Conservation (phyloP, 192 early-diverging fungal genomes). For the Backusella mclennaniae region DNA sequence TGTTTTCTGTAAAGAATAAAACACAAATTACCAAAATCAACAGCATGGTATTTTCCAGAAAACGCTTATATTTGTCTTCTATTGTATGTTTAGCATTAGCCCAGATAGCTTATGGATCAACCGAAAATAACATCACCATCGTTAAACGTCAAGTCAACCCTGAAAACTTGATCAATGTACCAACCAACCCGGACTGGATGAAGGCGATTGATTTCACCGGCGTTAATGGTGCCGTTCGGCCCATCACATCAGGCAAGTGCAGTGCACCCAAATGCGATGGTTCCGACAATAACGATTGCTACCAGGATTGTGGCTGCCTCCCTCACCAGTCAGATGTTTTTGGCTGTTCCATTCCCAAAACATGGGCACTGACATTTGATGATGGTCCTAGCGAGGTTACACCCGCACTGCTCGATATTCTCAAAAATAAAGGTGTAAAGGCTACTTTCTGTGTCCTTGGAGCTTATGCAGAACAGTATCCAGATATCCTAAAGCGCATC, state of each 20-base stretch:
- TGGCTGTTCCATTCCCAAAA: constrained; percentile 17
- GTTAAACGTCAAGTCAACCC: neutral
- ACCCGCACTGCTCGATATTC: constrained; percentile 45
- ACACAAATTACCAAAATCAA: neutral
- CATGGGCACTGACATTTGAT: constrained; percentile 53
- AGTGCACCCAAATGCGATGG: constrained; percentile 28
- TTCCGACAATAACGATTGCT: constrained; percentile 31
- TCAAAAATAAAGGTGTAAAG: constrained; percentile 53
- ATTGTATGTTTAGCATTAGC: neutral
- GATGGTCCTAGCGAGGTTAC: constrained; percentile 58
- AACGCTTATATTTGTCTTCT: neutral
- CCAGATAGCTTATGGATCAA: neutral
- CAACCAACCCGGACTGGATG: neutral
- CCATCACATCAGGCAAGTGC: constrained; percentile 27
- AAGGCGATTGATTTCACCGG: neutral
- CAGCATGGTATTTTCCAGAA: neutral
- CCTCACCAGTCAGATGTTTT: constrained; percentile 20
- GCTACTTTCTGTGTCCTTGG: constrained; percentile 74
- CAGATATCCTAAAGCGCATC: constrained; percentile 46
- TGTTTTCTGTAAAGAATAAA: neutral
- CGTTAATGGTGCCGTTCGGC: constrained; percentile 1
- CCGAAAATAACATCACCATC: neutral
- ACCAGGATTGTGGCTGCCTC: constrained; percentile 30
- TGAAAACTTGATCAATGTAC: neutral
- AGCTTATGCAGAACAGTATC: constrained; percentile 41